Evolutionary conservation across 345 rosid genomes (phyloP).

Genomic region (Acer campestre): DNA sequence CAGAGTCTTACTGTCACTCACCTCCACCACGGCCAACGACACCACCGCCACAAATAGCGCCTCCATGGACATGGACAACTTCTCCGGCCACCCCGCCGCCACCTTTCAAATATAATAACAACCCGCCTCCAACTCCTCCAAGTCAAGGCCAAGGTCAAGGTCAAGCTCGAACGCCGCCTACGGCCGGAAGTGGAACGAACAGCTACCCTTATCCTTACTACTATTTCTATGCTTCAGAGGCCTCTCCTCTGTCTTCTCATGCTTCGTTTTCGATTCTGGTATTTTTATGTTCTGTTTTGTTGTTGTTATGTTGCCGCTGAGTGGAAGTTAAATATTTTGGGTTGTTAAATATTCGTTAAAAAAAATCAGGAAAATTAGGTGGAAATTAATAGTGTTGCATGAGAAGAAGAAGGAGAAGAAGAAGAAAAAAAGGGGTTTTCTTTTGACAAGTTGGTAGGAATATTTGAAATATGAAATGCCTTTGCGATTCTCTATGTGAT

Average conservation of each 20-base stretch:
- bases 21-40: conserved; percentile 28
- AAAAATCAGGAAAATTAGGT: neutral
- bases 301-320: neutral
- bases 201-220: conserved; percentile 57
- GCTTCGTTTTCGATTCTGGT: conserved; percentile 8
- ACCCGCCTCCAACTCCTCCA: conserved; percentile 11
- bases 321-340: neutral
- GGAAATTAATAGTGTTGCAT: neutral
- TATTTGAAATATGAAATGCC: too few species aligned
- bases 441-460: neutral
- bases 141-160: neutral
- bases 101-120: conserved; percentile 33
- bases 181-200: conserved; percentile 26
- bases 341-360: neutral
- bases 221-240: conserved; percentile 51
- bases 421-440: neutral
- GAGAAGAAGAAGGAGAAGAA: neutral
- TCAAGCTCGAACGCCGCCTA: conserved; percentile 33
- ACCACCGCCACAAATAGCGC: conserved; percentile 3
- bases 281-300: conserved; percentile 3
- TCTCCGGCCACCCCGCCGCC: conserved; percentile 47
- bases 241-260: conserved; percentile 25
- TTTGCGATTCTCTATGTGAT: neutral
- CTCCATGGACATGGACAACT: conserved; percentile 17
- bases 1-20: conserved; percentile 6